A percentile compares a stretch with the other conserved stretches of the same genome.
phyloP scores from a whole-genome alignment of 2,329 filamentous ascomycete genomes.

The Aspergillus sp. region DNA sequence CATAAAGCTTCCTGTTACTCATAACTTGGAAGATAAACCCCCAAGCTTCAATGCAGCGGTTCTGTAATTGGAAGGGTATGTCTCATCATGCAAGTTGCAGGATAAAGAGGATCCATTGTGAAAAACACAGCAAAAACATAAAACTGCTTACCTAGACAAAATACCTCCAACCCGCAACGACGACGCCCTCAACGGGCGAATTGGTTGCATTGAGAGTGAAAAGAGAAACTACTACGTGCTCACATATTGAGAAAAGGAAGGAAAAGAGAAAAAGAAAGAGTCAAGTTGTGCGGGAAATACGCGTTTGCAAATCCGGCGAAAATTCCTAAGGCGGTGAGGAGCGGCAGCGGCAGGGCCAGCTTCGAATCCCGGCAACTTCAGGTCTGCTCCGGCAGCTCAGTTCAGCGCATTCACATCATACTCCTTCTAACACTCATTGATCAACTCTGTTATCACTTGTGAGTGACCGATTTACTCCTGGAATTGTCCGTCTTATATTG shows the following conservation, averaged over 20 bases:
- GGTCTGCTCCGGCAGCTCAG: conserved; percentile 16
- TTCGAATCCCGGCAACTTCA: conserved; percentile 13
- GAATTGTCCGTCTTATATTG: neutral
- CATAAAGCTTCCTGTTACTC: conserved; percentile 37
- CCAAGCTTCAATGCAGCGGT: conserved; percentile 68
- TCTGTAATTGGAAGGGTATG: conserved; percentile 51
- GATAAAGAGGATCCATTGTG: neutral
- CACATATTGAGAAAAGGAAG: conserved; percentile 27
- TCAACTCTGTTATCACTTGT: neutral
- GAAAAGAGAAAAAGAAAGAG: conserved; percentile 15
- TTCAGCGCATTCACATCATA: neutral
- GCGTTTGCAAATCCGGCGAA: conserved; percentile 15
- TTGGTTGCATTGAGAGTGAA: conserved; percentile 41
- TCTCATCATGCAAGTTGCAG: conserved; percentile 45
- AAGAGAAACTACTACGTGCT: conserved; percentile 18
- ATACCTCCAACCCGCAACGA: conserved; percentile 33
- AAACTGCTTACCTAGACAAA: conserved; percentile 38
- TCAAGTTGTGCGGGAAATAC: conserved; percentile 14
- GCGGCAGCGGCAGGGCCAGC: conserved; percentile 1
- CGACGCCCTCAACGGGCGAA: conserved; percentile 39
- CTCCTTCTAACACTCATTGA: neutral
- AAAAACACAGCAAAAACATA: conserved; percentile 5
- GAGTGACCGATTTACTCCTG: neutral
- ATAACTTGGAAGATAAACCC: conserved; percentile 40
- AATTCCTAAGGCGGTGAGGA: conserved; percentile 22